Percentiles rank a stretch among this genome's conserved stretches.
These are phyloP conservation scores for Panaeolus papilionaceus DNA, from an alignment of 768 basidiomycete species.

Conservation along the genomic window DNA sequence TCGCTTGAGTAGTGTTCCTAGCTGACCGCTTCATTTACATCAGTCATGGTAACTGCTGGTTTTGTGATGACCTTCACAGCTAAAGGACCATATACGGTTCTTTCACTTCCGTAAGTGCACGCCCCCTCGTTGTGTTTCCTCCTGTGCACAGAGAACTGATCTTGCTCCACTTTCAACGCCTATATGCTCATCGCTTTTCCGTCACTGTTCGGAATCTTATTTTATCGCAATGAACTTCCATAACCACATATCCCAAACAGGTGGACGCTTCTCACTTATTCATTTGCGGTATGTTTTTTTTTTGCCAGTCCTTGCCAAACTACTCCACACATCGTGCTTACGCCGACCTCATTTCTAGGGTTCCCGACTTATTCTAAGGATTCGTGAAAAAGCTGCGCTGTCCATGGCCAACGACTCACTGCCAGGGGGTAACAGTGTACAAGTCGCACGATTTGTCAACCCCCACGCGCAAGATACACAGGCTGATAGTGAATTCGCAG, in stretches of 20 bases:
- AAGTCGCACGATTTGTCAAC: background rate
- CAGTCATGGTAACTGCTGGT: background rate
- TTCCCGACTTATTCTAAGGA: background rate
- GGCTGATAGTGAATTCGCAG: background rate
- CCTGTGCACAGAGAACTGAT: background rate
- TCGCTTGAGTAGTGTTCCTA: background rate
- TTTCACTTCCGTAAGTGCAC: background rate
- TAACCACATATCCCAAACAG: background rate
- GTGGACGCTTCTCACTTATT: background rate
- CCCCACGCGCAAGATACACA: background rate
- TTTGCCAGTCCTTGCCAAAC: background rate
- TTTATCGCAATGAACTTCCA: background rate
- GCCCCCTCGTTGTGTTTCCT: background rate
- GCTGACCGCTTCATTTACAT: background rate
- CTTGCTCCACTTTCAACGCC: background rate
- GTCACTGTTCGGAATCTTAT: background rate
- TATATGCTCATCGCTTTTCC: background rate
- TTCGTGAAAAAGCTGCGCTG: background rate
- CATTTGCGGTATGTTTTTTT: conserved; percentile 1
- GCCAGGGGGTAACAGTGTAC: background rate
- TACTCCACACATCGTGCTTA: background rate
- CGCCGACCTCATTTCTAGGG: background rate
- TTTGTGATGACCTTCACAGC: background rate
- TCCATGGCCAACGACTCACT: background rate
- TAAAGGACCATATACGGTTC: background rate